Evolutionary conservation across 2,329 filamentous ascomycete species (phyloP), one percentile per base, ranked within the genome.

Genomic region (Arachnomyces sp.): DNA sequence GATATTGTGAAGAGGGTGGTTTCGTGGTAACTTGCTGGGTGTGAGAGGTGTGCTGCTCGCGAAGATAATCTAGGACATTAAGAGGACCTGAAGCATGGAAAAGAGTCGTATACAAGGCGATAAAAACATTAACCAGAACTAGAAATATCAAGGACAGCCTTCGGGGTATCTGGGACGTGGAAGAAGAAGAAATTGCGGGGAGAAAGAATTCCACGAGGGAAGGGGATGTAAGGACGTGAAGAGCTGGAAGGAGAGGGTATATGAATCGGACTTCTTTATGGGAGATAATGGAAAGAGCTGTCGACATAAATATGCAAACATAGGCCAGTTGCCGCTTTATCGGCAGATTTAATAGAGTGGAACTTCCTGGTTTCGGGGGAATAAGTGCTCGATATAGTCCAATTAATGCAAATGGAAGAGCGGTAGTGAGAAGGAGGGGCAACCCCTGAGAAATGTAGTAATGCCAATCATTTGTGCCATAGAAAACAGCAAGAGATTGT

Each of bases 201-300:
- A 66, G 64, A 59, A 90, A 87, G 66, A 86, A 88, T 7, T 69
- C 61, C 2, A 76, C 69, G 12, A 86, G 64, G 2, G 79, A 73
- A 0, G 78, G 75, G 0, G 87, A 86, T 1, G 85, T 78, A 30
- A 96, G 69, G 46, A 95, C 68, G 58, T 92, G 86, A 5, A 98
- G 74, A n/a, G 82, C 74, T 1, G 92, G 90, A 2, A 96, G 74
- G 13, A 98, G 74, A 1, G 92, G 90, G 55, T 94, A 95, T 50
- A 96, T 85, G 68, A 98, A 98, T 54, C 92, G 86, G 52, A 95
- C 86, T 71, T 98, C 92, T 62, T 98, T 98, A 67, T 98, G 92
- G 1, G 87, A 80, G 50, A 96, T 85, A 34, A 85, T 57, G 1
- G 86, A 94, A 28, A 96, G 73, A 2, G 71, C 61, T 1, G 66